These are phyloP conservation scores for Plasmodium inui DNA, from an alignment of 169 alveolate genomes.

Conservation along the genomic window DNA sequence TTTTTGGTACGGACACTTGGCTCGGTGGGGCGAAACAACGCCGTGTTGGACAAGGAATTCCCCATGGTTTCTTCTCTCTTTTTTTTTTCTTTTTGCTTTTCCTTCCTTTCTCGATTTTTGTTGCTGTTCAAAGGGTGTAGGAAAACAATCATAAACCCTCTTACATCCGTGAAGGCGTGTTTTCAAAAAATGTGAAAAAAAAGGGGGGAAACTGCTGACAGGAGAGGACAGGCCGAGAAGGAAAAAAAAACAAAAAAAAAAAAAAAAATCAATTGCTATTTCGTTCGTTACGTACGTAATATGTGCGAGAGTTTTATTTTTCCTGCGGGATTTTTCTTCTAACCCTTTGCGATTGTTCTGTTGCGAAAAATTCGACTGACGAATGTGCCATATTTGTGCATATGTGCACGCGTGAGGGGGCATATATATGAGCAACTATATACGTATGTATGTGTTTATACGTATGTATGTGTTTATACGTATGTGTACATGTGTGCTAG, in stretches of 20 bases:
- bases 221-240: neutral
- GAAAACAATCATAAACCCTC: neutral
- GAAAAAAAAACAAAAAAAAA: neutral
- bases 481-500: neutral
- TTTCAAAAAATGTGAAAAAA: neutral
- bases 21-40: conserved; percentile 64
- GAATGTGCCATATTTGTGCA: neutral
- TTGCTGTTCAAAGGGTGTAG: neutral
- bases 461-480: neutral
- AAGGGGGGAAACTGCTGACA: neutral
- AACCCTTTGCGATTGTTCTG: neutral
- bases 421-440: neutral
- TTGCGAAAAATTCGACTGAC: neutral
- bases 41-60: conserved; percentile 43
- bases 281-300: neutral
- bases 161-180: neutral
- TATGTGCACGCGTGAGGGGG: neutral
- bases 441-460: neutral
- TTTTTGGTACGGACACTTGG: conserved; percentile 56
- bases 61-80: conserved; percentile 17
- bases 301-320: neutral
- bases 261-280: neutral
- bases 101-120: neutral
- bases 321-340: neutral
- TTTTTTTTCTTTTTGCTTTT: neutral